These are phyloP conservation scores for Fagus crenata DNA, from an alignment of 306 rosid genomes.

Conservation along the genomic window DNA sequence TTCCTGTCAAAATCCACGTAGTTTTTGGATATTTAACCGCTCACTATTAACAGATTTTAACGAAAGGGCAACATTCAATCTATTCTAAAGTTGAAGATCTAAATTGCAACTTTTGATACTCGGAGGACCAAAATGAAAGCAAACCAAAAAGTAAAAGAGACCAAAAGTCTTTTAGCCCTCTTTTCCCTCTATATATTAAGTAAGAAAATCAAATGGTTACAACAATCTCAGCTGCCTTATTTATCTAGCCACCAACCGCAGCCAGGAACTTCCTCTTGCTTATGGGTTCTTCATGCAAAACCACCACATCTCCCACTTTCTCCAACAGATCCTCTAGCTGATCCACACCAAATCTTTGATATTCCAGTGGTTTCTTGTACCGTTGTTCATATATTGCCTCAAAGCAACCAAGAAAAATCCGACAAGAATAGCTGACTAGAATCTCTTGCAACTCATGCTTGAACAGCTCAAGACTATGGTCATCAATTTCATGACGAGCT, in stretches of 20 bases:
- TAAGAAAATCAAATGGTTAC: conserved; percentile 35
- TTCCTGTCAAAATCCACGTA: too few relatives aligned
- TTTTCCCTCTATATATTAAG: conserved; percentile 16
- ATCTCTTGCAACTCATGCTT: conserved; percentile 87
- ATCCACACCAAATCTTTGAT: conserved; percentile 56
- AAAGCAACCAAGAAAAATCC: conserved; percentile 67
- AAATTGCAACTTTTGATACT: too few relatives aligned
- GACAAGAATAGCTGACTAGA: conserved; percentile 90
- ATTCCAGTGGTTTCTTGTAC: conserved; percentile 75
- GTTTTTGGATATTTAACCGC: too few relatives aligned
- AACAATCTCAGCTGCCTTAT: conserved; percentile 16
- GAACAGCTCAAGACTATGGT: conserved; percentile 53
- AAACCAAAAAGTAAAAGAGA: conserved; percentile 20
- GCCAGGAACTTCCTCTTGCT: conserved; percentile 74
- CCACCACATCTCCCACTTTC: conserved; percentile 73
- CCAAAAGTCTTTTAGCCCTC: conserved; percentile 7
- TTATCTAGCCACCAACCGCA: conserved; percentile 55
- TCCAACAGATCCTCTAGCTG: conserved; percentile 74
- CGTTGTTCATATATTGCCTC: conserved; percentile 76
- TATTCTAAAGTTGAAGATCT: too few relatives aligned
- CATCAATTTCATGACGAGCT: conserved; percentile 38
- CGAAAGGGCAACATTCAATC: too few relatives aligned
- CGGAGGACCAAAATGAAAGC: too few relatives aligned
- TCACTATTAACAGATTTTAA: too few relatives aligned
- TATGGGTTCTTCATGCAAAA: conserved; percentile 71